These are phyloP conservation scores for Colletotrichum eleusines DNA, from an alignment of 2,329 filamentous ascomycete genomes.

Conservation along the genomic window DNA sequence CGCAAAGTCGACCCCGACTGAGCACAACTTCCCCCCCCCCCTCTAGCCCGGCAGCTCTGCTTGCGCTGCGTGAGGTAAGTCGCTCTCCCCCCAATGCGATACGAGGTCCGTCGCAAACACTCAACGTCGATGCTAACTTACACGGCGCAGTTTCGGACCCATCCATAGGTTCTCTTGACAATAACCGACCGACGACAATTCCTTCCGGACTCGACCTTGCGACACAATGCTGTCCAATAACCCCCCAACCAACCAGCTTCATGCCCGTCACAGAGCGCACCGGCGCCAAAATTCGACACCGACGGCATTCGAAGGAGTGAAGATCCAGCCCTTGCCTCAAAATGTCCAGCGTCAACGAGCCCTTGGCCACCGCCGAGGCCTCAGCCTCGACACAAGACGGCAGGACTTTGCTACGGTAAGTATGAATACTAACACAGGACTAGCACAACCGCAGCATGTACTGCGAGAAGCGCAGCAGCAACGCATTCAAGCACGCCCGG, in stretches of 20 bases:
- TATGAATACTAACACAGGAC: conserved; percentile 67
- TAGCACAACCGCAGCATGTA: conserved; percentile 77
- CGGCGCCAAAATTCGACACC: conserved; percentile 91
- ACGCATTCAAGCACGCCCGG: conserved; percentile 81
- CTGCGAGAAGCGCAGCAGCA: conserved; percentile 93
- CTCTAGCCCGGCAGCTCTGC: conserved; percentile 79
- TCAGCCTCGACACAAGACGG: conserved; percentile 82
- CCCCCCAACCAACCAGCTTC: conserved; percentile 73
- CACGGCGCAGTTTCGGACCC: conserved; percentile 57
- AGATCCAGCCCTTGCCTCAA: conserved; percentile 72
- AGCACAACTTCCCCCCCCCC: conserved; percentile 56
- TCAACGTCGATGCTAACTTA: conserved; percentile 45
- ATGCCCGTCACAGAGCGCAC: conserved; percentile 80
- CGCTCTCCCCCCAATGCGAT: neutral
- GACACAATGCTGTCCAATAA: conserved; percentile 83
- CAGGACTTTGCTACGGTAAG: conserved; percentile 67
- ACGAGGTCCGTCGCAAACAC: neutral
- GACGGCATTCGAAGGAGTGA: conserved; percentile 79
- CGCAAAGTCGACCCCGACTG: conserved; percentile 61
- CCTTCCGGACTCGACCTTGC: conserved; percentile 77
- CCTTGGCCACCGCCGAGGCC: conserved; percentile 80
- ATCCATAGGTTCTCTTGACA: conserved; percentile 64
- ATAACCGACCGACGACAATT: conserved; percentile 64
- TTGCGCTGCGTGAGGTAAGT: conserved; percentile 86
- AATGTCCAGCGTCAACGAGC: conserved; percentile 59